Evolutionary conservation across 495 filamentous ascomycete genomes (phyloP).

Genomic region (Penicillium lividum): DNA sequence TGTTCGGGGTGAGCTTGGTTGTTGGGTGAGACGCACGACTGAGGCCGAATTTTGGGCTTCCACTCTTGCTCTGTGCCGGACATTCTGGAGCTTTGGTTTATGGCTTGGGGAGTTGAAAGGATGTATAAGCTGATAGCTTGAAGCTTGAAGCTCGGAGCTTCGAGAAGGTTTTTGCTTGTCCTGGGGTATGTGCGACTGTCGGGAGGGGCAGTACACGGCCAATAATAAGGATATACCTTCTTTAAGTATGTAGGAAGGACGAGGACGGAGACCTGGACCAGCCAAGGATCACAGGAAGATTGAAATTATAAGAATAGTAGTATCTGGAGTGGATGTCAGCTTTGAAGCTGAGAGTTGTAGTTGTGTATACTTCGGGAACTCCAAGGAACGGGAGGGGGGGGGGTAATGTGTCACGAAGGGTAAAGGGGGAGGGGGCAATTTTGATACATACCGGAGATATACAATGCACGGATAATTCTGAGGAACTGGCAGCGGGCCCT

Average conservation of each 20-base stretch:
- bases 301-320: constrained; percentile 6
- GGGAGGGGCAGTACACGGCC: constrained; percentile 6
- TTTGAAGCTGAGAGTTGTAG: background rate
- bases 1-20: constrained; percentile 9
- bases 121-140: background rate
- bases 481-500: background rate
- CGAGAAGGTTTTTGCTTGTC: background rate
- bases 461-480: constrained; percentile 8
- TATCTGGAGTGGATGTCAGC: constrained; percentile 6
- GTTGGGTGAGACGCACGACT: constrained; percentile 65
- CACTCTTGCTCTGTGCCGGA: constrained; percentile 71
- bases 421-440: background rate
- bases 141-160: background rate
- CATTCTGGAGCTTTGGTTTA: constrained; percentile 38
- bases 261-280: constrained; percentile 27
- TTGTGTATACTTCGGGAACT: constrained; percentile 12
- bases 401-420: background rate
- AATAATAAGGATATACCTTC: constrained; percentile 2
- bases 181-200: constrained; percentile 15
- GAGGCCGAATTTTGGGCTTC: constrained; percentile 75
- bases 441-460: constrained; percentile 7
- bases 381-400: constrained; percentile 13
- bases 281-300: constrained; percentile 20
- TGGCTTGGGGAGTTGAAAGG: background rate
- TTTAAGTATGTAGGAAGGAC: constrained; percentile 9